Evolutionary conservation across 352 stramenopile species (phyloP), one percentile per base, ranked within the genome.

Genomic region (Globisporangium perplexum): DNA sequence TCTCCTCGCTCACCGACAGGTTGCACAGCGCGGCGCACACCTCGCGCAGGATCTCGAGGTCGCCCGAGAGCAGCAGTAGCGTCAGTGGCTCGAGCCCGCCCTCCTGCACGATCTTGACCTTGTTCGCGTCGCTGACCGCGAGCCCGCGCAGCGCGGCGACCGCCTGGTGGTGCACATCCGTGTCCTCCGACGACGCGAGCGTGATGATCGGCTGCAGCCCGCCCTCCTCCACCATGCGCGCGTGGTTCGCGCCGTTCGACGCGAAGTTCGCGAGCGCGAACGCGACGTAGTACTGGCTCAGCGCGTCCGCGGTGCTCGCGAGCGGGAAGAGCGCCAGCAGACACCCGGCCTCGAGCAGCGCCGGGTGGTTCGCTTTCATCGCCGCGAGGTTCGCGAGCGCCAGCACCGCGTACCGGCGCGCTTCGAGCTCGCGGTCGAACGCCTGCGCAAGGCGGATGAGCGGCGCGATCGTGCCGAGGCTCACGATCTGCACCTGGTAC

Each of bases 101-200:
- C 79, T 98, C 95, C 51, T 99, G 93, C 5, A 98, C 80, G 50
- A 98, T 98, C 66, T 98, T 98, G 53, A 98, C 84, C 60, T 98
- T 98, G 67, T 97, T 97, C 11, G 82, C 72, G 18, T 94, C 78
- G 18, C 71, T 93, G 22, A 96, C 88, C 24, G 84, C 89, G 22
- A 99, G 78, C 3, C 96, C 96, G 23, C 96, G 90, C 17, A 99
- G 67, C 43, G 93, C 95, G 26, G 95, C 93, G 26, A 93, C 86
- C 11, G 93, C 93, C 66, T 98, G 92, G 47, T 98, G 92, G 50
- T 99, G 96, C 35, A 98, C 90, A 49, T 97, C 91, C 11, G 81
- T 93, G 61, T 98, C 90, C 30, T 83, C 64, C 0, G 89, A 96
- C 42, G 90, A 93, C 10, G 81, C 88, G 10, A 99, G 72, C 7